These are phyloP conservation scores for Gigaspora rosea DNA, from an alignment of 192 early-diverging fungal genomes.

Conservation along the genomic window DNA sequence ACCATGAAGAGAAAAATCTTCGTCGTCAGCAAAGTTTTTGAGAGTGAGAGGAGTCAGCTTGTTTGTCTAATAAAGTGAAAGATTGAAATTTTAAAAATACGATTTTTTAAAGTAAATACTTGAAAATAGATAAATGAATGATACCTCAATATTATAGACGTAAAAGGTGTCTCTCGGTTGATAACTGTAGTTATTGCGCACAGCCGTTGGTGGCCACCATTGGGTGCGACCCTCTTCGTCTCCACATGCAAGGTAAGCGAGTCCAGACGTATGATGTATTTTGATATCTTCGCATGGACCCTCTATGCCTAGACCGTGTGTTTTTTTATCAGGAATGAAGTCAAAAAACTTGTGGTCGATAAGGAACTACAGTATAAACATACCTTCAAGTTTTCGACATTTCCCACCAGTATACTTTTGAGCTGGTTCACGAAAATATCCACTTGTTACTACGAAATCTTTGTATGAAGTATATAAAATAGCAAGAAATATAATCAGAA, in stretches of 20 bases:
- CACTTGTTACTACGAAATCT: not conserved
- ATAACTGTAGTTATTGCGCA: conserved; percentile 24
- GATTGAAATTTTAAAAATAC: not conserved
- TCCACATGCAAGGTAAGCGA: conserved; percentile 61
- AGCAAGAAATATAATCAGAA: not conserved
- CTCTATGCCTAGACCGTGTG: conserved; percentile 31
- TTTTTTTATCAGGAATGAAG: not conserved
- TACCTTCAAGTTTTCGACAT: not conserved
- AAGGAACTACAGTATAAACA: not conserved
- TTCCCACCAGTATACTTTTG: not conserved
- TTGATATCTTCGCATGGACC: conserved; percentile 60
- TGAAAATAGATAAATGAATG: not conserved
- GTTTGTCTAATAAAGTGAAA: conserved; percentile 41
- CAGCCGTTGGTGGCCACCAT: conserved; percentile 46
- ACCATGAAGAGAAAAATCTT: conserved; percentile 51
- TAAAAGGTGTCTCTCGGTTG: conserved; percentile 46
- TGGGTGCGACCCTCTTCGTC: conserved; percentile 38
- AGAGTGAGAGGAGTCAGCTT: conserved; percentile 42
- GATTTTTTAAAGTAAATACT: not conserved
- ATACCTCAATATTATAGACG: conserved; percentile 55
- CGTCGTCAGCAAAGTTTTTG: conserved; percentile 35
- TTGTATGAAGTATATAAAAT: not conserved
- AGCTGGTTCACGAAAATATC: not conserved
- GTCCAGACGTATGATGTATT: conserved; percentile 51
- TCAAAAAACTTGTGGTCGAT: not conserved